Evolutionary conservation across 371 early-diverging fungal species (phyloP).

Genomic region (Parasitella parasitica): DNA sequence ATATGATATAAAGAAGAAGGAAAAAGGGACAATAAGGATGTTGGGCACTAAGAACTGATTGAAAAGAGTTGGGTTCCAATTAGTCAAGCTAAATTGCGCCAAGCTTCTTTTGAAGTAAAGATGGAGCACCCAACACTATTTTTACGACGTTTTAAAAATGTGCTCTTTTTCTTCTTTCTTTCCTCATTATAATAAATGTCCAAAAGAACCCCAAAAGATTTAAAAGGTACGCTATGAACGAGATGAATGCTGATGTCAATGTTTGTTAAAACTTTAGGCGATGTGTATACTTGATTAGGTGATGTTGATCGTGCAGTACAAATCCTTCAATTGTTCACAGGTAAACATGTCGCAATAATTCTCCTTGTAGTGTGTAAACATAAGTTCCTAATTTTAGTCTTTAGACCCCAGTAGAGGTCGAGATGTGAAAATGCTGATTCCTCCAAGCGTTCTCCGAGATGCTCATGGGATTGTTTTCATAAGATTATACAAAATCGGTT

Average conservation of each 20-base stretch:
- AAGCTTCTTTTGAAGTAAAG: neutral
- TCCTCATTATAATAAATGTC: neutral
- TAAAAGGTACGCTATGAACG: neutral
- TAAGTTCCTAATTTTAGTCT: neutral
- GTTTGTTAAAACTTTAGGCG: neutral
- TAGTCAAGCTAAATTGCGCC: neutral
- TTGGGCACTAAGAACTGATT: neutral
- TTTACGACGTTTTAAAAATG: neutral
- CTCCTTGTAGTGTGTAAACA: neutral
- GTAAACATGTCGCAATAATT: constrained; percentile 8
- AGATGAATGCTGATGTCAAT: no score
- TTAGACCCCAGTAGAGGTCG: constrained; percentile 19
- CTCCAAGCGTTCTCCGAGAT: constrained; percentile 26
- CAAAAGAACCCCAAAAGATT: neutral
- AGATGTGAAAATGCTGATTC: constrained; percentile 36
- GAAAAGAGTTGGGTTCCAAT: neutral
- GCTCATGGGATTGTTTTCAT: constrained; percentile 45
- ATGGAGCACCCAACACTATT: neutral
- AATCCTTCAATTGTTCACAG: constrained; percentile 38
- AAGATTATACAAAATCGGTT: constrained; percentile 32
- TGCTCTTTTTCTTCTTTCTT: neutral
- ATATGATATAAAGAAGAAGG: neutral
- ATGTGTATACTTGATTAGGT: constrained; percentile 19
- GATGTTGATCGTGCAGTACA: constrained; percentile 35
- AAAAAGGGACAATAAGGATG: neutral